These are phyloP conservation scores for Glarea lozoyensis DNA, from an alignment of 495 filamentous ascomycete genomes.

Conservation along the genomic window DNA sequence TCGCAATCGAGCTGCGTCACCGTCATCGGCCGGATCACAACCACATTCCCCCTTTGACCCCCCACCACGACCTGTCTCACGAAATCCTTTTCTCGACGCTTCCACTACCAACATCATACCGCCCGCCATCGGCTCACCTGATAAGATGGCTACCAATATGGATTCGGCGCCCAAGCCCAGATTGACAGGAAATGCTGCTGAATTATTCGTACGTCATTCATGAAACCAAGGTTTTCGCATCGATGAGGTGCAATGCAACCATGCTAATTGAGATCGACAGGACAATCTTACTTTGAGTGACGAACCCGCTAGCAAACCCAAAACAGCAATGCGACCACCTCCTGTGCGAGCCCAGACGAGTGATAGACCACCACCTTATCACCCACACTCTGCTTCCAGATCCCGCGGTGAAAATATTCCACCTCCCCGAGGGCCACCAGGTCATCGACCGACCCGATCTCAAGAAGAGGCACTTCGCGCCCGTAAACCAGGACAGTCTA, in stretches of 20 bases:
- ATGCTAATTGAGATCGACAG: constrained; percentile 23
- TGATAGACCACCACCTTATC: constrained; percentile 28
- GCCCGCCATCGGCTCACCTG: constrained; percentile 26
- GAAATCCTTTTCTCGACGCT: constrained; percentile 87
- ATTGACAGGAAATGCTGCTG: constrained; percentile 58
- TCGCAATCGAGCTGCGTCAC: constrained; percentile 78
- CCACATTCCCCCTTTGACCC: constrained; percentile 37
- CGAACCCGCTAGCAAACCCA: constrained; percentile 7
- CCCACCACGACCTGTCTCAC: constrained; percentile 64
- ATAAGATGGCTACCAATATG: constrained; percentile 49
- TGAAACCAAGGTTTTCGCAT: too few relatives aligned
- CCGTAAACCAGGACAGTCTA: constrained; percentile 28
- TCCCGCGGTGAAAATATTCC: constrained; percentile 40
- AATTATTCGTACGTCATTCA: constrained; percentile 73
- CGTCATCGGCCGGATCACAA: constrained; percentile 25
- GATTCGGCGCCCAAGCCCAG: constrained; percentile 31
- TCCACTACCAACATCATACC: constrained; percentile 36
- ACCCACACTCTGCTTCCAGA: background rate
- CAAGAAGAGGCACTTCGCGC: constrained; percentile 50
- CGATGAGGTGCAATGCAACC: too few relatives aligned
- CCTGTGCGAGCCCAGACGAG: constrained; percentile 30
- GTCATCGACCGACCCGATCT: constrained; percentile 51
- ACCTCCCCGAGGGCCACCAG: constrained; percentile 32
- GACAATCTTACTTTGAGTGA: constrained; percentile 43
- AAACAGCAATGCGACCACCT: constrained; percentile 26